Conservation (phyloP, 139 green algal species). For the Pleodorina starrii region DNA sequence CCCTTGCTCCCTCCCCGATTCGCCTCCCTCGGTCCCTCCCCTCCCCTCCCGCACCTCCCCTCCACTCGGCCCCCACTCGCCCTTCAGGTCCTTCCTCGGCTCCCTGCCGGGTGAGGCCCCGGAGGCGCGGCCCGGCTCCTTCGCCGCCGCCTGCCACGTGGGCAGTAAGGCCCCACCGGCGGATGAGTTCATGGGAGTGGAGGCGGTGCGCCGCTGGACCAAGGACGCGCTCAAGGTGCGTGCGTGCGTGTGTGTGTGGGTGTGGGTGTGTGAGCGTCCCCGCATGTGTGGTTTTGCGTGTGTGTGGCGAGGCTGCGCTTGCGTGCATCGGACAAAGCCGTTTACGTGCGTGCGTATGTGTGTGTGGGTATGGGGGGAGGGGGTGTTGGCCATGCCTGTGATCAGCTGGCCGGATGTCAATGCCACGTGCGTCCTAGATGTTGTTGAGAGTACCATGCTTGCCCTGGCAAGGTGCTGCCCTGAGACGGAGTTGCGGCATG, state of each 20-base stretch:
- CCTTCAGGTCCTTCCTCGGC: conserved; percentile 24
- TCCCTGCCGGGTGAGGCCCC: background rate
- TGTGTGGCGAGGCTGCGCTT: background rate
- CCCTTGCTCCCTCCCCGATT: background rate
- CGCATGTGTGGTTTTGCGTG: background rate
- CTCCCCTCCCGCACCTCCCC: too few relatives aligned
- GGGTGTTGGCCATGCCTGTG: too few relatives aligned
- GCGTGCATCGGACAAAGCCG: too few relatives aligned
- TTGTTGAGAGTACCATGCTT: too few relatives aligned
- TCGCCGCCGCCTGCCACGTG: background rate
- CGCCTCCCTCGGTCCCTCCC: too few relatives aligned
- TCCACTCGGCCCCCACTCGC: background rate
- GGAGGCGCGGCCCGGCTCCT: background rate
- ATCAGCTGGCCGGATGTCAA: too few relatives aligned
- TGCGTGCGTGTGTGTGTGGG: too few relatives aligned
- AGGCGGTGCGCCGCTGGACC: background rate
- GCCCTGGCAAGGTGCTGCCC: too few relatives aligned
- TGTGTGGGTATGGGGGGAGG: too few relatives aligned
- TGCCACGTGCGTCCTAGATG: too few relatives aligned
- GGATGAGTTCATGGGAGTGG: background rate
- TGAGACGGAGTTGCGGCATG: too few relatives aligned
- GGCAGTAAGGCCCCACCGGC: background rate
- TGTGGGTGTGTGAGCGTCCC: background rate
- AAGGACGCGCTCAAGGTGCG: conserved; percentile 1
- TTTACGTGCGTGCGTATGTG: too few relatives aligned